Conservation (phyloP, 1,139 yeast species). For the Saccharomycopsis hybrid region DNA sequence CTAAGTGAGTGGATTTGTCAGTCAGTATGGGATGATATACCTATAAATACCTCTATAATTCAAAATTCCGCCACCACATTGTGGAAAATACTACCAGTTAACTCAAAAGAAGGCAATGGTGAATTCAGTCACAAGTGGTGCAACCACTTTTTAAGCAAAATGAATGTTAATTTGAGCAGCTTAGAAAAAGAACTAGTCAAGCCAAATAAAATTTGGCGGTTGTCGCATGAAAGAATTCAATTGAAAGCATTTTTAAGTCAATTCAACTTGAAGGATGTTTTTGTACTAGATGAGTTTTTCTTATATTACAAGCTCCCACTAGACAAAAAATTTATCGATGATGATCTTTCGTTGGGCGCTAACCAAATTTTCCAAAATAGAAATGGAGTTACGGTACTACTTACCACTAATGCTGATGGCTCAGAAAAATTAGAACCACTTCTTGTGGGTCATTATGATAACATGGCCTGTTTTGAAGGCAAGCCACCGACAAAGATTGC, state of each 20-base stretch:
- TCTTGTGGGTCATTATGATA: constrained; percentile 55
- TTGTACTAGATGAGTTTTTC: constrained; percentile 57
- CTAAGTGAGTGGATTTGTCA: constrained; percentile 65
- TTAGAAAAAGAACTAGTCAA: constrained; percentile 38
- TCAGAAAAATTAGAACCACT: constrained; percentile 55
- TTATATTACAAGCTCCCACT: constrained; percentile 55
- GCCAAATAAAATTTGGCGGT: constrained; percentile 54
- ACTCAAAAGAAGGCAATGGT: constrained; percentile 56
- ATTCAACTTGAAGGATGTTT: constrained; percentile 47
- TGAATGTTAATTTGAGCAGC: constrained; percentile 47
- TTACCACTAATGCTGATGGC: constrained; percentile 59
- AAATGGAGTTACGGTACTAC: constrained; percentile 47
- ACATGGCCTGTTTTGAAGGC: constrained; percentile 42
- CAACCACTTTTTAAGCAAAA: constrained; percentile 46
- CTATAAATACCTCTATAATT: constrained; percentile 56
- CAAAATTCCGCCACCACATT: constrained; percentile 60
- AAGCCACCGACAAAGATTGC: constrained; percentile 40
- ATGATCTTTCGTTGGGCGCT: constrained; percentile 32
- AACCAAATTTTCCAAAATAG: constrained; percentile 25
- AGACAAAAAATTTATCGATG: constrained; percentile 49
- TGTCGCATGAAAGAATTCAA: constrained; percentile 44
- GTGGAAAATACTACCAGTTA: constrained; percentile 53
- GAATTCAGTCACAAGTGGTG: constrained; percentile 64
- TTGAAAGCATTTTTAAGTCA: constrained; percentile 34
- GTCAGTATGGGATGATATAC: constrained; percentile 60